Evolutionary conservation across 306 rosid genomes (phyloP).

Genomic region (Casuarina cunninghamiana): DNA sequence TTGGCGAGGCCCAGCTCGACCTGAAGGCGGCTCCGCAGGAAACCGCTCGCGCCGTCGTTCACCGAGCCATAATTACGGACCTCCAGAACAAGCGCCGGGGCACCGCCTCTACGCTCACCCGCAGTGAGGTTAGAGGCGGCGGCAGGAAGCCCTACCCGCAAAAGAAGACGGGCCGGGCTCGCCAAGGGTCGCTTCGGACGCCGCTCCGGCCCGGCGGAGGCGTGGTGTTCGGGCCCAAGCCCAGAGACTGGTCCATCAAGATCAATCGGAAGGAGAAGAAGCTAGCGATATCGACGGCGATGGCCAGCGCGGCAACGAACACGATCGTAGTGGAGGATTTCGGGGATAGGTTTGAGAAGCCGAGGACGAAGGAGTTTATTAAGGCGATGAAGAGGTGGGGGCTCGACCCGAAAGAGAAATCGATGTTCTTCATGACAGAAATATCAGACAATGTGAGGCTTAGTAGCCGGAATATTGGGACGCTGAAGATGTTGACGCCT

Average conservation of each 20-base stretch:
- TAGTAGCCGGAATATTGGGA: constrained; percentile 82
- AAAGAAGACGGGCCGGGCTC: constrained; percentile 86
- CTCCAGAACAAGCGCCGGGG: constrained; percentile 97
- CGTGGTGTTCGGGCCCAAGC: constrained; percentile 83
- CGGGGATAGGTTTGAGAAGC: constrained; percentile 63
- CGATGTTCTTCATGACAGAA: constrained; percentile 67
- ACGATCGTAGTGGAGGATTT: constrained; percentile 87
- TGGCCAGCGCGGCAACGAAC: constrained; percentile 69
- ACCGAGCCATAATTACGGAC: constrained; percentile 81
- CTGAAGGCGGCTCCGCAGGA: constrained; percentile 67
- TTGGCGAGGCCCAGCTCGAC: constrained; percentile 76
- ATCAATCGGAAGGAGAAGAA: constrained; percentile 87
- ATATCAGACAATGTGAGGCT: constrained; percentile 59
- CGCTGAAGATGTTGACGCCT: constrained; percentile 81
- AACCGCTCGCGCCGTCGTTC: constrained; percentile 93
- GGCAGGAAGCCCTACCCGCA: constrained; percentile 80
- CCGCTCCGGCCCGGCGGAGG: constrained; percentile 96
- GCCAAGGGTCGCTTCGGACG: constrained; percentile 70
- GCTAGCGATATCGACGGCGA: constrained; percentile 84
- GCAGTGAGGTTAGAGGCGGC: constrained; percentile 83
- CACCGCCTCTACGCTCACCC: constrained; percentile 90
- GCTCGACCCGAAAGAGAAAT: constrained; percentile 79
- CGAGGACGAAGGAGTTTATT: constrained; percentile 81
- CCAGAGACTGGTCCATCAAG: constrained; percentile 88
- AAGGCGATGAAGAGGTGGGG: constrained; percentile 93